Evolutionary conservation across 75 land plant genomes (phyloP), one percentile per base, ranked within the genome.

Genomic region (Pseudotsuga menziesii): DNA sequence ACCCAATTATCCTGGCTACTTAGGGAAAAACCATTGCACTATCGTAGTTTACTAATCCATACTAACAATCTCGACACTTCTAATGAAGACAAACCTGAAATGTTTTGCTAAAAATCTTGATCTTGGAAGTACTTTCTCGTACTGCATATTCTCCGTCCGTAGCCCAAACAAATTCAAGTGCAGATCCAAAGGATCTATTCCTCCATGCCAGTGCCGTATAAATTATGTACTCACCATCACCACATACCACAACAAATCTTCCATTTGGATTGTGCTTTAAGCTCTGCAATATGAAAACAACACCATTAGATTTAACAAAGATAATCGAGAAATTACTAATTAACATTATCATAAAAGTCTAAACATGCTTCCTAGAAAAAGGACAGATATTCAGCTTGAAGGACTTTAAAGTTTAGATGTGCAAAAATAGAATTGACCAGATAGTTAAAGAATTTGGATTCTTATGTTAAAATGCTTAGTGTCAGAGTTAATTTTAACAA

Each of bases 201-300:
- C 81, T 75, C 81, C 79, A 80, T 58, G 81, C 81, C 12, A 80
- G 52, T 58, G 81, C n/a, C 9, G 81, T 75, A 41, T 80, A 80
- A 25, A 75, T 80, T 5, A 60, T 75, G 54, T 74, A 75, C 39
- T 79, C 81, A 8, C 79, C 81, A 79, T 79, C 81, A 17, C 81
- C 81, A 75, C 81, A 79, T 56, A 79, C 80, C 57, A 79, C 81
- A 74, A 79, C 81, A 75, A 79, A 79, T 59, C 81, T 74, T 58
- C 81, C 81, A 79, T 79, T 79, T 75, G 79, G 81, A 54, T 79
- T 79, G 62, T 79, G 81, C 79, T 75, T 79, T 58, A 79, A 59
- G 19, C 81, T 79, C 78, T 78, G 77, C 25, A 23, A 77, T 16
- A 69, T 44, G 60, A 63, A 23, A 19, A n/a, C n/a, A 20, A 2